These are phyloP conservation scores for Verticillium albo-atrum DNA, from an alignment of 2,329 filamentous ascomycete species.

Conservation along the genomic window DNA sequence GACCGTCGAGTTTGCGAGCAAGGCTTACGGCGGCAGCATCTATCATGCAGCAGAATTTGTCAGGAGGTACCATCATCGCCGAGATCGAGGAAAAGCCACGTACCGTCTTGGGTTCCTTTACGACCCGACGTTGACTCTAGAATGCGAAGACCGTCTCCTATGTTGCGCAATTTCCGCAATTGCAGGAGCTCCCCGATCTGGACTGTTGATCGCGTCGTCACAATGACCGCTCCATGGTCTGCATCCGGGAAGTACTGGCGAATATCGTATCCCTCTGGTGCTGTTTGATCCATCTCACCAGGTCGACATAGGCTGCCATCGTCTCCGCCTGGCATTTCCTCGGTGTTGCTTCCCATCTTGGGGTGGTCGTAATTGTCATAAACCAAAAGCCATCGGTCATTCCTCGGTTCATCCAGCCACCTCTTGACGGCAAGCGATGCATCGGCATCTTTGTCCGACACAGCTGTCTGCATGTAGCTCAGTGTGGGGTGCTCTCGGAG, in stretches of 20 bases:
- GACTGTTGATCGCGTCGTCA: conserved; percentile 24
- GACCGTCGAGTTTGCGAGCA: conserved; percentile 31
- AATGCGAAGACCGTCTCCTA: conserved; percentile 15
- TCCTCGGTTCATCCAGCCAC: conserved; percentile 29
- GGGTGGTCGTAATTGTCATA: conserved; percentile 38
- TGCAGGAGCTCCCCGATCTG: conserved; percentile 21
- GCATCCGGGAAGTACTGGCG: conserved; percentile 21
- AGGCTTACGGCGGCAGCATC: conserved; percentile 24
- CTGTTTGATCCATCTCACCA: conserved; percentile 3
- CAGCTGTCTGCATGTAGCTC: too few species aligned
- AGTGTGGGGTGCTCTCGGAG: too few species aligned
- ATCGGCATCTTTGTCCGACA: not conserved
- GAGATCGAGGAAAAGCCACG: too few species aligned
- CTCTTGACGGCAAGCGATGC: conserved; percentile 25
- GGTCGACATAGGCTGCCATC: too few species aligned
- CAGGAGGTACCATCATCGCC: too few species aligned
- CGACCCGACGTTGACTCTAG: conserved; percentile 18
- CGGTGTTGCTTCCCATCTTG: conserved; percentile 1
- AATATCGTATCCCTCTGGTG: conserved; percentile 21
- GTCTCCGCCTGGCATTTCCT: too few species aligned
- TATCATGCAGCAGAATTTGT: conserved; percentile 7
- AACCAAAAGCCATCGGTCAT: conserved; percentile 32
- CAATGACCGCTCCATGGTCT: conserved; percentile 20
- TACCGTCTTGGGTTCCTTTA: not conserved
- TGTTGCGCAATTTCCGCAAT: conserved; percentile 14